These are phyloP conservation scores for Gastrolobium villosum DNA, from an alignment of 306 rosid species.

Conservation along the genomic window DNA sequence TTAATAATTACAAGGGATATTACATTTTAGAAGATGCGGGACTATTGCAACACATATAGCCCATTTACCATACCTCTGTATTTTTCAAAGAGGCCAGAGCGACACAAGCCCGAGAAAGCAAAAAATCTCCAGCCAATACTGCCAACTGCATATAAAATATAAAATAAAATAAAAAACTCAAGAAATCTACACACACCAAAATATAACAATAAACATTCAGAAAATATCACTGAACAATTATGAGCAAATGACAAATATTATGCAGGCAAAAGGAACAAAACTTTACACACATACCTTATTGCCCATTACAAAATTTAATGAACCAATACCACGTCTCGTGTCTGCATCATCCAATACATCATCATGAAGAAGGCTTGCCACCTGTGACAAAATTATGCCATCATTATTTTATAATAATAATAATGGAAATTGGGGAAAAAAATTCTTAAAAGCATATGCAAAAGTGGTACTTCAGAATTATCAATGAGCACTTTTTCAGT, in stretches of 20 bases:
- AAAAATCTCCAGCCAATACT: conserved; percentile 95
- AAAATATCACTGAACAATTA: conserved; percentile 41
- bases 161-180: conserved; percentile 35
- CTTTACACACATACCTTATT: conserved; percentile 72
- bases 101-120: conserved; percentile 98
- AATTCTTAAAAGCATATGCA: not conserved
- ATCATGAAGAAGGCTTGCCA: conserved; percentile 98
- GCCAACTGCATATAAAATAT: conserved; percentile 71
- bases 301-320: conserved; percentile 89
- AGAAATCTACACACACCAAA: conserved; percentile 44
- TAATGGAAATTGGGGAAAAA: not conserved
- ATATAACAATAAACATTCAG: conserved; percentile 18
- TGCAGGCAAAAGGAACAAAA: conserved; percentile 32
- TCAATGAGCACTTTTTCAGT: conserved; percentile 3
- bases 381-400: conserved; percentile 58
- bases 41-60: not conserved
- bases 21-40: too few relatives aligned
- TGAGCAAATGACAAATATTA: conserved; percentile 17
- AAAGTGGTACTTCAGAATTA: not conserved
- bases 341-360: conserved; percentile 99
- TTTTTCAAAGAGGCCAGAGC: conserved; percentile 89
- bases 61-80: conserved; percentile 73
- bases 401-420: conserved; percentile 31
- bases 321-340: conserved; percentile 91
- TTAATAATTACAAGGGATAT: too few relatives aligned